Conservation (phyloP, 176 grass and related monocot genomes). For the Carex cristatella region DNA sequence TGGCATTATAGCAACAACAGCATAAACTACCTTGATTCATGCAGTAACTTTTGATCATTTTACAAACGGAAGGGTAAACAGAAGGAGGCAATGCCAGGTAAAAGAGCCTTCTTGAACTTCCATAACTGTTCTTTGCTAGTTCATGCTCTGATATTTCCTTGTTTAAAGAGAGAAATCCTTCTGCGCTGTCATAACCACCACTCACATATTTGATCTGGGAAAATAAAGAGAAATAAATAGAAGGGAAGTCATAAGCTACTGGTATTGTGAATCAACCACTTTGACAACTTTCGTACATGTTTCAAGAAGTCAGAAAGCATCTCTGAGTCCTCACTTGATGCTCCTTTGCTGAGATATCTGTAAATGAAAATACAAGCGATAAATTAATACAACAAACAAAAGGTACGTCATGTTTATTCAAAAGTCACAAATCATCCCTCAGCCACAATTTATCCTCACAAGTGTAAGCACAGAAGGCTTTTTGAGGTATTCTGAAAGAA, state of each 20-base stretch:
- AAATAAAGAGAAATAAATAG: constrained; percentile 6
- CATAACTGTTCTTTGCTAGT: constrained; percentile 50
- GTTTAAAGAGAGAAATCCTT: constrained; percentile 82
- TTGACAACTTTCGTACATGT: constrained; percentile 47
- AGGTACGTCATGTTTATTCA: neutral
- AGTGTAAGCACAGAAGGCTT: neutral
- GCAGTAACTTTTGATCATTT: constrained; percentile 95
- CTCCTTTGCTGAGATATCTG: constrained; percentile 72
- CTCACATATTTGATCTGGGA: constrained; percentile 97
- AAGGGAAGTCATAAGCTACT: neutral
- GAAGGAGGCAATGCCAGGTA: constrained; percentile 98
- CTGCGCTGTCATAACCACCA: constrained; percentile 77
- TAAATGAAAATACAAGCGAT: neutral
- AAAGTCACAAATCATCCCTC: neutral
- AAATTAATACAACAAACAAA: neutral
- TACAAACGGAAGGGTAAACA: constrained; percentile 98
- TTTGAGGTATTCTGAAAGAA: neutral
- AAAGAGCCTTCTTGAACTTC: constrained; percentile 90
- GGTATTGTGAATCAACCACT: neutral
- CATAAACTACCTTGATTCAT: constrained; percentile 66
- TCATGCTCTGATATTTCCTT: constrained; percentile 77
- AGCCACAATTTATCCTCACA: neutral
- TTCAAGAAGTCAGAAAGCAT: constrained; percentile 73
- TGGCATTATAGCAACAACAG: neutral
- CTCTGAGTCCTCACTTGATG: constrained; percentile 36